Evolutionary conservation across 179 eudicot species (phyloP), one percentile per base, ranked within the genome.

Genomic region (Carnegiea gigantea): DNA sequence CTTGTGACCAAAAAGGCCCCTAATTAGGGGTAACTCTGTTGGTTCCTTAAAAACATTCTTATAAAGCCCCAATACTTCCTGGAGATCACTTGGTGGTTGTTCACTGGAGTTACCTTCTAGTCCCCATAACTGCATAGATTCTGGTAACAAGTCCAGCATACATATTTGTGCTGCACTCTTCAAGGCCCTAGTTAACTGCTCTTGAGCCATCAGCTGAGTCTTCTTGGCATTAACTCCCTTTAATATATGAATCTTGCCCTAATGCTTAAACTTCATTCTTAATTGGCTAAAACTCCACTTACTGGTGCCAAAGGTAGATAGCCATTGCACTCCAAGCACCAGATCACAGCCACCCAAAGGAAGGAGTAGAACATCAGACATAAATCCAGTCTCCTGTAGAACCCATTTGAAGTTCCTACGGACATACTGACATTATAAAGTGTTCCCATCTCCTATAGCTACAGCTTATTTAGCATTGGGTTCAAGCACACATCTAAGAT

Each of bases 291-390:
- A 48, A 28, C 30, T 28, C 30, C 30, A 28, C 30, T 28, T 28
- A 28, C 0, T 28, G 30, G 30, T 28, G 30, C 80, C 80, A 1
- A 78, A 5, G 1, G 62, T 46, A 1, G 36, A 5, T 3, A 65
- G 43, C 80, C 80, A 78, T 10, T 78, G 74, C 0, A 78, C 40
- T 2, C 80, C 80, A 4, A 65, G 18, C 0, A 78, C 75, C 8
- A 43, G 13, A 48, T 78, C 62, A 78, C 62, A 33, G 0, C 71
- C 74, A 2, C 75, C 64, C 0, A 78, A 9, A 9, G 75, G 75
- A 0, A 78, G 10, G 5, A 78, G 17, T 1, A 78, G 3, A 0
- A 46, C 6, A 78, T 68, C n/a, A 8, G 75, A 48, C 8, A 48
- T 12, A 12, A 48, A 48, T 48, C 1, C 53, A 28, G 30, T 28